These are phyloP conservation scores for Rhizopus sp. DNA, from an alignment of 371 early-diverging fungal genomes.

Conservation along the genomic window DNA sequence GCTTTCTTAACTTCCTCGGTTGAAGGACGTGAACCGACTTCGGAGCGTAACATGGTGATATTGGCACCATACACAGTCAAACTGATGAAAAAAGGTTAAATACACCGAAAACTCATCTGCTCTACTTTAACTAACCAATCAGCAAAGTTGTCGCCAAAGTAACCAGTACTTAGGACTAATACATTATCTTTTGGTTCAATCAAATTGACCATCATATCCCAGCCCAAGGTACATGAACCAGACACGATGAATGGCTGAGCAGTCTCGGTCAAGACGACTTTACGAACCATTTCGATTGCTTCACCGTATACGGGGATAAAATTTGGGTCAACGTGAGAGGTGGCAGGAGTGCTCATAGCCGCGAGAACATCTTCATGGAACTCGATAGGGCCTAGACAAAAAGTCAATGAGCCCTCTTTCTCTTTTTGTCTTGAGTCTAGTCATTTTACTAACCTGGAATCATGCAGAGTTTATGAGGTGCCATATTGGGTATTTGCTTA, in stretches of 20 bases:
- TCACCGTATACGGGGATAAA: constrained; percentile 91
- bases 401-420: background rate
- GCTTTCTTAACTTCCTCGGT: constrained; percentile 59
- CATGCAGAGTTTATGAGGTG: constrained; percentile 82
- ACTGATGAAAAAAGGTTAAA: constrained; percentile 39
- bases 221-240: constrained; percentile 93
- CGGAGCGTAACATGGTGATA: constrained; percentile 73
- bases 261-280: constrained; percentile 77
- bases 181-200: constrained; percentile 87
- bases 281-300: constrained; percentile 79
- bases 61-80: constrained; percentile 88
- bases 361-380: constrained; percentile 87
- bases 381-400: constrained; percentile 82
- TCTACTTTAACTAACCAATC: constrained; percentile 69
- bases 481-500: constrained; percentile 23
- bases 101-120: background rate
- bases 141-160: constrained; percentile 95
- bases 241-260: constrained; percentile 94
- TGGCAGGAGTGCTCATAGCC: constrained; percentile 89
- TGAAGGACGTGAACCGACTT: constrained; percentile 68
- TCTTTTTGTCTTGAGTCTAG: background rate
- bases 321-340: constrained; percentile 90
- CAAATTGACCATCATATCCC: constrained; percentile 95
- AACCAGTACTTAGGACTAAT: constrained; percentile 91
- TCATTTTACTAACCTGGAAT: constrained; percentile 69